Evolutionary conservation across 148 eudicot species (phyloP).

Genomic region (Silene conica): DNA sequence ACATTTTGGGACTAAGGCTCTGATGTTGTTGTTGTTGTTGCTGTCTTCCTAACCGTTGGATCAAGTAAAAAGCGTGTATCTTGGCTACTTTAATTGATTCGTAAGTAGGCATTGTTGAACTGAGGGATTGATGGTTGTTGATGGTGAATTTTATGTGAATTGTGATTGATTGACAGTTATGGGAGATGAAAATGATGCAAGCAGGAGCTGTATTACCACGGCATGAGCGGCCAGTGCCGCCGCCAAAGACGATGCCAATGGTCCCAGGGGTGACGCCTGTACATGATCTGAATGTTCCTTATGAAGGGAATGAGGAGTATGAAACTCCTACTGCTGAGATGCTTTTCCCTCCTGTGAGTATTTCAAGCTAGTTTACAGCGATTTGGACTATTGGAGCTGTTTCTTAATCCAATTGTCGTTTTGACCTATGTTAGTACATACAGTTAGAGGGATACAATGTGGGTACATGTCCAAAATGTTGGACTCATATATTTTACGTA

Average conservation of each 20-base stretch:
- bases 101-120: slow-evolving; percentile 7
- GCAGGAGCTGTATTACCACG: slow-evolving; percentile 77
- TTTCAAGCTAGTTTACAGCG: slow-evolving; percentile 3
- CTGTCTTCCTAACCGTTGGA: too few species aligned
- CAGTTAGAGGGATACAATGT: neutral
- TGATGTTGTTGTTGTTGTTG: too few species aligned
- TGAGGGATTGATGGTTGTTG: neutral
- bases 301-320: slow-evolving; percentile 91
- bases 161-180: slow-evolving; percentile 40
- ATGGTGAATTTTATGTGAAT: slow-evolving; percentile 13
- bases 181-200: slow-evolving; percentile 92
- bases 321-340: slow-evolving; percentile 97
- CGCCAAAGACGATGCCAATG: slow-evolving; percentile 37
- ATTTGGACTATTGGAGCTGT: neutral
- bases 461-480: neutral
- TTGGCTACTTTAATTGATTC: neutral
- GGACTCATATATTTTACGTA: neutral
- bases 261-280: slow-evolving; percentile 53
- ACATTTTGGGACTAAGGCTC: too few species aligned
- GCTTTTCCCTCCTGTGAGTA: slow-evolving; percentile 88
- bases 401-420: neutral
- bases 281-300: slow-evolving; percentile 94
- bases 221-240: slow-evolving; percentile 55
- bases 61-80: neutral
- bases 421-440: neutral